Base-by-base conservation (phyloP, 2,329 filamentous ascomycete species). In the Aspergillus hortae region DNA sequence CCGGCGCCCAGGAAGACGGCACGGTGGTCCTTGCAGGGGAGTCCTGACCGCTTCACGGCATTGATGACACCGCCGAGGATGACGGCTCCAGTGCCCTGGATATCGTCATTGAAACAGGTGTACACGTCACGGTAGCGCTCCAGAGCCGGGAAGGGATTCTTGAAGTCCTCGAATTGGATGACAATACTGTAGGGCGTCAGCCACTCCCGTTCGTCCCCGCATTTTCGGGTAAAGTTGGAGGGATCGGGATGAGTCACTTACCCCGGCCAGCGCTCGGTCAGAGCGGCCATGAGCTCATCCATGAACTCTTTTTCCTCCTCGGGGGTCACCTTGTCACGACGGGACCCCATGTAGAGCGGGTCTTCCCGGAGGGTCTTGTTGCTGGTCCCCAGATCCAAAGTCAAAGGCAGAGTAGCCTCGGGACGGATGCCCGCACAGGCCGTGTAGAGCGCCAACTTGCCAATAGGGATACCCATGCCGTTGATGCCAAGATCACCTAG, bases 21-120 rank as follows among this genome's bases (percentile, higher is more conserved):
- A 50, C 88, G 88, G 74, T 99, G 94, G 66, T 97, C 90, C 74
- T 90, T 88, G 46, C 92, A 77, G 25, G 90, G 89, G 14, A 96
- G 85, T 47, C 87, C 88, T 12, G 91, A 95, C 55, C 90, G 84
- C 75, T 92, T 92, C 54, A 95, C 90, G 25, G 80, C 81, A 59
- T 81, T 83, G 74, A 89, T 84, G 71, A 88, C 80, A 62, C 92
- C 92, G 58, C 83, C 92, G 50, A 96, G 82, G 56, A 97, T 91
- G 66, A 99, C 94, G 57, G 92, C 91, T 63, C 94, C 94, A 62
- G 94, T 97, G 60, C 92, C 92, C 78, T 97, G 92, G 68, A 99
- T 94, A 69, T 99, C 92, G 68, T 97, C 94, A 73, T 97, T 97
- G 84, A 99, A 99, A 81, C 90, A 95, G 73, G 89, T 92, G 80